These are phyloP conservation scores for Torulaspora maleeae DNA, from an alignment of 805 yeast species.

Conservation along the genomic window DNA sequence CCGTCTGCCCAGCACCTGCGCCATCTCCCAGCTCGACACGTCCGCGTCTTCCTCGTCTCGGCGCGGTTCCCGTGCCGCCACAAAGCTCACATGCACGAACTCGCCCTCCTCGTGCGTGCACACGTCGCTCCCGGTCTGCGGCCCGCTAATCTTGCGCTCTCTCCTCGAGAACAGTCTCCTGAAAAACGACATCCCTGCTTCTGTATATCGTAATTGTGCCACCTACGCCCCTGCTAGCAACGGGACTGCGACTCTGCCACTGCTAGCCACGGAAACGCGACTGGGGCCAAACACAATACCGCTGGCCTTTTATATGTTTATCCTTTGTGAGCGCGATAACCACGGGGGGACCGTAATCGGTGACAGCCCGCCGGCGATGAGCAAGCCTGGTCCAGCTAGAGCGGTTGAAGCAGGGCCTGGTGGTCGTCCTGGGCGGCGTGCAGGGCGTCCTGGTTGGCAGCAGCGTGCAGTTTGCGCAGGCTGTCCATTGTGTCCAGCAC, in stretches of 20 bases:
- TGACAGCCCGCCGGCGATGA: neutral
- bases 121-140: neutral
- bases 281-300: neutral
- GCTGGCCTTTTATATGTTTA: conserved; percentile 5
- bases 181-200: conserved; percentile 9
- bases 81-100: conserved; percentile 14
- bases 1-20: conserved; percentile 12
- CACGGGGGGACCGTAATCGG: neutral
- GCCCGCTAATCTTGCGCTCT: conserved; percentile 2
- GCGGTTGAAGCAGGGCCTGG: neutral
- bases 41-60: conserved; percentile 19
- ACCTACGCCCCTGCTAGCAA: too few species aligned
- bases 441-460: conserved; percentile 8
- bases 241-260: neutral
- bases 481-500: conserved; percentile 77
- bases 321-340: conserved; percentile 6
- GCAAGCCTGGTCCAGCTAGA: neutral
- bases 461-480: conserved; percentile 47
- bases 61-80: conserved; percentile 3
- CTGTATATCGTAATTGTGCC: neutral
- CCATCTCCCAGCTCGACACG: conserved; percentile 25
- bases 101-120: conserved; percentile 16
- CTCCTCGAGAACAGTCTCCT: conserved; percentile 4
- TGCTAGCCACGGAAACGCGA: neutral
- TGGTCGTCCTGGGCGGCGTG: neutral